A percentile compares a stretch with the other conserved stretches of the same genome.
Conservation (phyloP, 129 eudicot genomes). For the Tagetes erecta region DNA sequence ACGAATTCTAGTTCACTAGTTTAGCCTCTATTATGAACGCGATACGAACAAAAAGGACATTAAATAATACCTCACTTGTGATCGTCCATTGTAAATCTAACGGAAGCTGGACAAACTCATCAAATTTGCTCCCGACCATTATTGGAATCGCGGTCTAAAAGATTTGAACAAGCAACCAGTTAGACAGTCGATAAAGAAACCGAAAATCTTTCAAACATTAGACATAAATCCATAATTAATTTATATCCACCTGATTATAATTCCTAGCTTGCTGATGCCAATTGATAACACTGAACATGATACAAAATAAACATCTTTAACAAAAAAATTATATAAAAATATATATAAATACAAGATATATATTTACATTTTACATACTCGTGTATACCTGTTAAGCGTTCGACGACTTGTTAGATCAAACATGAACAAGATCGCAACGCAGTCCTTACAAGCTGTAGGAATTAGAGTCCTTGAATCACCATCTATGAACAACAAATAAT, state of each 20-base stretch:
- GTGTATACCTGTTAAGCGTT: constrained; percentile 60
- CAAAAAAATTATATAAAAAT: background rate
- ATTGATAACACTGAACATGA: constrained; percentile 51
- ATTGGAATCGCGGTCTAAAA: constrained; percentile 79
- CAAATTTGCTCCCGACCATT: constrained; percentile 81
- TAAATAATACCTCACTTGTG: constrained; percentile 57
- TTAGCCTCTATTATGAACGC: no score
- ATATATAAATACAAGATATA: background rate
- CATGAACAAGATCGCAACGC: constrained; percentile 74
- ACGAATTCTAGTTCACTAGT: no score
- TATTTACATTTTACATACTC: no score
- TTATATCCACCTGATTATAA: constrained; percentile 70
- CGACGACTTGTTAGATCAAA: constrained; percentile 83
- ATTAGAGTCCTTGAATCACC: constrained; percentile 38
- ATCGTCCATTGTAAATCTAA: constrained; percentile 83
- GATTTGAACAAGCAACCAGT: background rate
- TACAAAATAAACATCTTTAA: background rate
- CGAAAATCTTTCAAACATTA: background rate
- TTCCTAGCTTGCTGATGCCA: constrained; percentile 82
- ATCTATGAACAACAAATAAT: constrained; percentile 36
- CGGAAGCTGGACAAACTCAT: constrained; percentile 79
- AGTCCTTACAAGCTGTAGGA: constrained; percentile 58
- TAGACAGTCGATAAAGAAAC: background rate
- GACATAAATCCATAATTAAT: background rate
- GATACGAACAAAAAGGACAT: background rate